Conservation (phyloP, 768 basidiomycete genomes). For the Epithele typhae region DNA sequence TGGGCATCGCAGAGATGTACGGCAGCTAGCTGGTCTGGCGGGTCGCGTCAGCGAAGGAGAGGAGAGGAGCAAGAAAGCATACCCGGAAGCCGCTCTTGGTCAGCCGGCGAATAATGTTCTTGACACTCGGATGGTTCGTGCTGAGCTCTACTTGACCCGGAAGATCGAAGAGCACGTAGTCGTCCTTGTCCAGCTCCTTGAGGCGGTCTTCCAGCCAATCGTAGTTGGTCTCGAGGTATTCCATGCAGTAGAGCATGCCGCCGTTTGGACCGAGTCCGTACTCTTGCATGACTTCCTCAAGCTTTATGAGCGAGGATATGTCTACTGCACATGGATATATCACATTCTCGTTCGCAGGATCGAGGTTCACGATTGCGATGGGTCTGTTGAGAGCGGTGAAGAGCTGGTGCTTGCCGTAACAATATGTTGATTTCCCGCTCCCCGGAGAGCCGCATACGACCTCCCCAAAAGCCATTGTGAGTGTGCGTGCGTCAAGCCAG, state of each 20-base stretch:
- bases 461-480: slow-evolving; percentile 85
- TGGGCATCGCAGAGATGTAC: slow-evolving; percentile 97
- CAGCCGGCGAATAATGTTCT: slow-evolving; percentile 68
- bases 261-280: slow-evolving; percentile 92
- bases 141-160: slow-evolving; percentile 97
- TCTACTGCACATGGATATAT: slow-evolving; percentile 90
- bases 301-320: slow-evolving; percentile 80
- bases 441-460: slow-evolving; percentile 84
- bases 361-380: slow-evolving; percentile 89
- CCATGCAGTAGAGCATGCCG: slow-evolving; percentile 93
- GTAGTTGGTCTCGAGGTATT: slow-evolving; percentile 92
- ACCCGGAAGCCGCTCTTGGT: slow-evolving; percentile 82
- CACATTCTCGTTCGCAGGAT: slow-evolving; percentile 88
- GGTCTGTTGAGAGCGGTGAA: slow-evolving; percentile 84
- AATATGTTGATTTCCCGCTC: slow-evolving; percentile 86
- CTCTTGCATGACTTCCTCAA: slow-evolving; percentile 82
- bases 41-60: slow-evolving; percentile 3
- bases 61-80: slow-evolving; percentile 30
- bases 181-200: slow-evolving; percentile 60
- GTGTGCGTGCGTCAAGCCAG: neutral
- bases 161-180: slow-evolving; percentile 91
- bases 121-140: slow-evolving; percentile 91
- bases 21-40: slow-evolving; percentile 66
- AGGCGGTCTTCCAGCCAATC: slow-evolving; percentile 80
- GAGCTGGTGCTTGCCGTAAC: slow-evolving; percentile 84